These are phyloP conservation scores for Phaffia rhodozyma DNA, from an alignment of 1,284 basidiomycete species.

Conservation along the genomic window DNA sequence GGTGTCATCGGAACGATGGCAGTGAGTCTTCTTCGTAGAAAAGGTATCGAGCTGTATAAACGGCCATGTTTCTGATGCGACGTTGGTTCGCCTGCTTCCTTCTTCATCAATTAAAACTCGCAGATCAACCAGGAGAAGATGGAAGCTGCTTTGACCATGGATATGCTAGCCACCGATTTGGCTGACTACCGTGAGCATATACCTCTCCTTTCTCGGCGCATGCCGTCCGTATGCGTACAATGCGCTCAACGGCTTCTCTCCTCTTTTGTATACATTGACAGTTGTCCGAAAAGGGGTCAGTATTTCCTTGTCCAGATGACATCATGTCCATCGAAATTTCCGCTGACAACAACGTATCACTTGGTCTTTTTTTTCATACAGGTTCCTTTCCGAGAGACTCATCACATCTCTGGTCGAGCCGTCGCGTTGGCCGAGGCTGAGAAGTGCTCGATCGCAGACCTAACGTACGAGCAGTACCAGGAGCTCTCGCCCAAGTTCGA, in stretches of 20 bases:
- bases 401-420: conserved; percentile 91
- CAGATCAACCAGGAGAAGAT: conserved; percentile 84
- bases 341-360: conserved; percentile 6
- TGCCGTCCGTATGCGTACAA: conserved; percentile 3
- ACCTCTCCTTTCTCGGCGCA: too few relatives aligned
- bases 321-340: too few relatives aligned
- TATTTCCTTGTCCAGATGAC: background rate
- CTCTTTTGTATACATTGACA: conserved; percentile 38
- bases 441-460: conserved; percentile 64
- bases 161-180: conserved; percentile 92
- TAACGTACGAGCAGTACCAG: conserved; percentile 69
- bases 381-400: conserved; percentile 91
- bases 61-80: too few relatives aligned
- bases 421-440: conserved; percentile 84
- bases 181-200: conserved; percentile 90
- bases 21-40: conserved; percentile 38
- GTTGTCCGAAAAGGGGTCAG: conserved; percentile 4
- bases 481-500: conserved; percentile 63
- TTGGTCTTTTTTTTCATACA: conserved; percentile 20
- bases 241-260: background rate
- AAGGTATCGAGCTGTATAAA: background rate
- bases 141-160: conserved; percentile 80
- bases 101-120: background rate
- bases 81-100: background rate
- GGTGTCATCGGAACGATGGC: conserved; percentile 84